phyloP scores from a whole-genome alignment of 139 green algal genomes.

The Picochlorum costavermella region DNA sequence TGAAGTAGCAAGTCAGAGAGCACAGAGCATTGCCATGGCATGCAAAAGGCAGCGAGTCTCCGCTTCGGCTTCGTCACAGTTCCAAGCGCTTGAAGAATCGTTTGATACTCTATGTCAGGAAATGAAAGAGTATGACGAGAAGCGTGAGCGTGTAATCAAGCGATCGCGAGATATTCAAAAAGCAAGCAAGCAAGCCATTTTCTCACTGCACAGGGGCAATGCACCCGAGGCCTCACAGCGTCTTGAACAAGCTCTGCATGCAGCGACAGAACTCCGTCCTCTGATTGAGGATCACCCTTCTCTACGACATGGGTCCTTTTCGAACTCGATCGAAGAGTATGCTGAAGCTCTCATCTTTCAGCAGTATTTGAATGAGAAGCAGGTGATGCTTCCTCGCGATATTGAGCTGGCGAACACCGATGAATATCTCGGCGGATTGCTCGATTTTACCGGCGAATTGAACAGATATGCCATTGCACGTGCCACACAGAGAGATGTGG shows the following conservation, averaged over 20 bases:
- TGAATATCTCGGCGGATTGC: constrained; percentile 65
- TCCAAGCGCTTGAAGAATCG: neutral
- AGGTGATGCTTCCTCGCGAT: constrained; percentile 40
- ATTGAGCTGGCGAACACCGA: constrained; percentile 55
- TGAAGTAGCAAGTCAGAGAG: no score
- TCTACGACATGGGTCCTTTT: constrained; percentile 53
- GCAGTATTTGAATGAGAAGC: constrained; percentile 52
- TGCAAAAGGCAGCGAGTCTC: neutral
- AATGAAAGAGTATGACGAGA: constrained; percentile 12
- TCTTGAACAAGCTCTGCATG: constrained; percentile 32
- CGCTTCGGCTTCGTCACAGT: neutral
- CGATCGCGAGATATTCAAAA: constrained; percentile 64
- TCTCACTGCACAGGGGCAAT: constrained; percentile 55
- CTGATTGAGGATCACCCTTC: constrained; percentile 40
- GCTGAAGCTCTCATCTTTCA: constrained; percentile 56
- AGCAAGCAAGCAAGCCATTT: constrained; percentile 69
- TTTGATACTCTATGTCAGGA: neutral
- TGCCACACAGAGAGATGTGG: constrained; percentile 53
- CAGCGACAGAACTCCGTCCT: constrained; percentile 49
- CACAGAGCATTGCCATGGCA: neutral
- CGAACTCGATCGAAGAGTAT: constrained; percentile 58
- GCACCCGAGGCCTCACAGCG: constrained; percentile 31
- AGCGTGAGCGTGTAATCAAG: constrained; percentile 52
- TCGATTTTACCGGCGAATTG: constrained; percentile 80
- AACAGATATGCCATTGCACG: constrained; percentile 50